Percentiles rank a stretch among this genome's conserved stretches.
These are phyloP conservation scores for Pittosporum tobira DNA, from an alignment of 129 eudicot species.

Conservation along the genomic window DNA sequence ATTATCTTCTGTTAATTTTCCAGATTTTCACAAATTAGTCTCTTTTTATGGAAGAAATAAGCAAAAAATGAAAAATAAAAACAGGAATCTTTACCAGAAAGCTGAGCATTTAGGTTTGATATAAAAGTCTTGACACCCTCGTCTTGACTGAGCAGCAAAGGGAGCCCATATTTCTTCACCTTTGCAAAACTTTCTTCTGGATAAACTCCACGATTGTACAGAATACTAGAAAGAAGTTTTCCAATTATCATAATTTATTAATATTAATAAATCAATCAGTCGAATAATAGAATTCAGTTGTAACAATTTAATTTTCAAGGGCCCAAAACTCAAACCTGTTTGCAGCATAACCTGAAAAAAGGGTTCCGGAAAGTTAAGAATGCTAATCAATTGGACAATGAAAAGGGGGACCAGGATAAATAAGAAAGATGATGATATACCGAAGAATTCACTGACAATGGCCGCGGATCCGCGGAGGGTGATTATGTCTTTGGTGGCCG, in stretches of 20 bases:
- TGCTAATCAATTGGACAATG: conserved; percentile 8
- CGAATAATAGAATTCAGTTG: background rate
- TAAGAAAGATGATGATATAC: conserved; percentile 30
- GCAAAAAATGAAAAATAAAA: background rate
- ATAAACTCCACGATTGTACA: conserved; percentile 87
- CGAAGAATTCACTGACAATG: conserved; percentile 86
- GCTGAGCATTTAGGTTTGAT: conserved; percentile 71
- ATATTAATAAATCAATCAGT: conserved; percentile 1
- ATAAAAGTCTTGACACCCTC: conserved; percentile 85
- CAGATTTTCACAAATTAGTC: too few species aligned
- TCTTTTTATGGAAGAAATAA: too few species aligned
- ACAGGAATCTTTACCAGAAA: conserved; percentile 49
- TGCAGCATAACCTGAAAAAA: conserved; percentile 91
- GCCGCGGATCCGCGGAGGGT: conserved; percentile 95
- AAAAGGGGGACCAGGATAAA: background rate
- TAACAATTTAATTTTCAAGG: conserved; percentile 2
- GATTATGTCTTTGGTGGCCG: conserved; percentile 73
- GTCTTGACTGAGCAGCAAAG: conserved; percentile 87
- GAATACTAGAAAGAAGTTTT: conserved; percentile 46
- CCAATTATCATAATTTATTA: background rate
- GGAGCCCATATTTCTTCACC: conserved; percentile 96
- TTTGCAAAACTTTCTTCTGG: conserved; percentile 83
- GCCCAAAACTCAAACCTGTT: conserved; percentile 74
- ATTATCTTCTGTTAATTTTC: too few species aligned
- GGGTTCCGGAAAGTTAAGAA: background rate